Evolutionary conservation across 202 grass and related monocot species (phyloP).

Genomic region (Zoysia matrella): DNA sequence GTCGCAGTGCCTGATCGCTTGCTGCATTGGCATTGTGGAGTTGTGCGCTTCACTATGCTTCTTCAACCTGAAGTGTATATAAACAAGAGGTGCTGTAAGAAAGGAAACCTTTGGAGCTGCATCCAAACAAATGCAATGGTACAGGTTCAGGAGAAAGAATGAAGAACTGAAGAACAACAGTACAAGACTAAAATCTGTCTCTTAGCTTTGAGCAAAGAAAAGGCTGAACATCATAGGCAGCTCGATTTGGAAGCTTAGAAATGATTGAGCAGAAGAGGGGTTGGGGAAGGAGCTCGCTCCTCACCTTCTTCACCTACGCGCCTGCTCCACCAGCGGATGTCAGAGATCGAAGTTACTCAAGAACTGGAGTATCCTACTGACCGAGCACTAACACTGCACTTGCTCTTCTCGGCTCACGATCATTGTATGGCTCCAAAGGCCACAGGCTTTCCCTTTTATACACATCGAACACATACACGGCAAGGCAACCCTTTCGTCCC

Average conservation of each 20-base stretch:
- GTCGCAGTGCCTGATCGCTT: conserved; percentile 49
- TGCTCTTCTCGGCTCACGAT: conserved; percentile 42
- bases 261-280: conserved; percentile 48
- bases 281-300: conserved; percentile 35
- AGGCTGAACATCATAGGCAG: conserved; percentile 30
- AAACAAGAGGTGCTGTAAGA: background rate
- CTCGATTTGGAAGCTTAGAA: conserved; percentile 20
- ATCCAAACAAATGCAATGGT: background rate
- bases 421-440: conserved; percentile 65
- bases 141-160: background rate
- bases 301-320: conserved; percentile 48
- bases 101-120: background rate
- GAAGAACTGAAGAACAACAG: background rate
- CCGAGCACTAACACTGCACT: conserved; percentile 31
- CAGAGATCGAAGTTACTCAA: conserved; percentile 56
- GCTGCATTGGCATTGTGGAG: conserved; percentile 56
- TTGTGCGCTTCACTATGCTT: background rate
- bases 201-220: conserved; percentile 16
- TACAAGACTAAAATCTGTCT: conserved; percentile 19
- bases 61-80: conserved; percentile 26
- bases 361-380: conserved; percentile 40
- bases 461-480: conserved; percentile 22
- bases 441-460: conserved; percentile 64
- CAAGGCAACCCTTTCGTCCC: conserved; percentile 24
- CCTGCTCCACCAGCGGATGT: conserved; percentile 46